Evolutionary conservation across 306 rosid genomes (phyloP).

Genomic region (Urtica urens): DNA sequence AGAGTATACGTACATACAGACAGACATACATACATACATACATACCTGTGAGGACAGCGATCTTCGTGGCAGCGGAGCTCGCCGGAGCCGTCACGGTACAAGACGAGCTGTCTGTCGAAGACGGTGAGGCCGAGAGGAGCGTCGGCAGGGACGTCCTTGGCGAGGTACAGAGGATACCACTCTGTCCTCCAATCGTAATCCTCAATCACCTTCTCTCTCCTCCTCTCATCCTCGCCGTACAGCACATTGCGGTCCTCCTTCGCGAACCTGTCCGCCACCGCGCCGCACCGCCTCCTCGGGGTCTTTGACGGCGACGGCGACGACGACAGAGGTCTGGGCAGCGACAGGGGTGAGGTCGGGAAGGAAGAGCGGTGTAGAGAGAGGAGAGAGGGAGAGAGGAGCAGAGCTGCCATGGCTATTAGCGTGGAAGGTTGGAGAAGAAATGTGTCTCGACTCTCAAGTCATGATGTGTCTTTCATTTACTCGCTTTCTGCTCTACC

Average conservation of each 20-base stretch:
- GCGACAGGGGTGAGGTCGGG: conserved; percentile 15
- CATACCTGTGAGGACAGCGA: conserved; percentile 82
- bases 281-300: conserved; percentile 15
- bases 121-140: conserved; percentile 83
- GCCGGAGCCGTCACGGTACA: conserved; percentile 48
- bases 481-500: no score
- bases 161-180: conserved; percentile 87
- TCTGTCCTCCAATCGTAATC: conserved; percentile 82
- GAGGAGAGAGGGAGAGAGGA: conserved; percentile 16
- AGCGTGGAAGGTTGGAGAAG: background rate
- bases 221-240: conserved; percentile 40
- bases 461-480: no score
- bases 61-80: conserved; percentile 61
- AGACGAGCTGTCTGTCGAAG: conserved; percentile 57
- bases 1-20: background rate
- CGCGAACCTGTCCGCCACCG: conserved; percentile 33
- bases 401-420: conserved; percentile 38
- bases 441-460: background rate
- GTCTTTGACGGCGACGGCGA: conserved; percentile 9
- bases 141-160: conserved; percentile 59
- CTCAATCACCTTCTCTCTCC: conserved; percentile 27
- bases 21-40: conserved; percentile 21
- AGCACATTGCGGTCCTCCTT: conserved; percentile 33
- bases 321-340: conserved; percentile 4
- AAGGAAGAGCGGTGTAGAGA: conserved; percentile 10